phyloP scores from a whole-genome alignment of 495 filamentous ascomycete species.

The Geopyxis carbonaria region DNA sequence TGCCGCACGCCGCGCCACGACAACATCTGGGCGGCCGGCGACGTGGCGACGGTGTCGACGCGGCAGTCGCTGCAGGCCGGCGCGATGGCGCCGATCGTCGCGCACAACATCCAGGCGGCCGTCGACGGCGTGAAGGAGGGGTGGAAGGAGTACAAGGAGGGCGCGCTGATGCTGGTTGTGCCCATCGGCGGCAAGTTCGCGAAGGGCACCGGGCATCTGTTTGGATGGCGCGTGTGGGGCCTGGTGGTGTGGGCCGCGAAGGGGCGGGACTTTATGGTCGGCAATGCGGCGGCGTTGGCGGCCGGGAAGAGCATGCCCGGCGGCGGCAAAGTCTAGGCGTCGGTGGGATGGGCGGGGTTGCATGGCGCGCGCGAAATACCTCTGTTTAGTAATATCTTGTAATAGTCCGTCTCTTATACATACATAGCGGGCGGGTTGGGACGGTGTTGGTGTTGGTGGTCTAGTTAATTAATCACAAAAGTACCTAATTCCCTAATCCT shows the following conservation, averaged over 20 bases:
- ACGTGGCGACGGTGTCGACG: conserved; percentile 27
- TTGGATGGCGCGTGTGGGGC: conserved; percentile 36
- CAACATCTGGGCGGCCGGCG: conserved; percentile 38
- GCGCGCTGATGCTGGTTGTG: conserved; percentile 25
- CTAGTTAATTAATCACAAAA: not conserved
- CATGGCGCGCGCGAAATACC: not conserved
- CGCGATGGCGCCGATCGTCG: conserved; percentile 5
- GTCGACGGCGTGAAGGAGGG: conserved; percentile 28
- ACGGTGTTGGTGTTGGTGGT: not conserved
- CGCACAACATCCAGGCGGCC: conserved; percentile 8
- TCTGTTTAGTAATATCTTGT: not conserved
- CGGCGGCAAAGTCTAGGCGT: conserved; percentile 11
- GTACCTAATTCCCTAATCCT: no score
- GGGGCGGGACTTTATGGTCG: conserved; percentile 35
- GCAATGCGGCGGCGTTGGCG: conserved; percentile 9
- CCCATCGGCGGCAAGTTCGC: conserved; percentile 35
- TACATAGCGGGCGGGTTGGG: not conserved
- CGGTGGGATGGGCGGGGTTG: no score
- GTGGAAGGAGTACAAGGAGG: conserved; percentile 30
- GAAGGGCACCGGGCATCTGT: conserved; percentile 35
- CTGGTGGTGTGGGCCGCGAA: conserved; percentile 38
- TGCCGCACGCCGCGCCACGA: conserved; percentile 31
- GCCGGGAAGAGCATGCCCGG: conserved; percentile 7
- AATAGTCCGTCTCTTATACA: not conserved
- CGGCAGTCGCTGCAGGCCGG: conserved; percentile 2